Evolutionary conservation across 1,284 basidiomycete species (phyloP), one percentile per base, ranked within the genome.

Genomic region (Blastosporella zonata): DNA sequence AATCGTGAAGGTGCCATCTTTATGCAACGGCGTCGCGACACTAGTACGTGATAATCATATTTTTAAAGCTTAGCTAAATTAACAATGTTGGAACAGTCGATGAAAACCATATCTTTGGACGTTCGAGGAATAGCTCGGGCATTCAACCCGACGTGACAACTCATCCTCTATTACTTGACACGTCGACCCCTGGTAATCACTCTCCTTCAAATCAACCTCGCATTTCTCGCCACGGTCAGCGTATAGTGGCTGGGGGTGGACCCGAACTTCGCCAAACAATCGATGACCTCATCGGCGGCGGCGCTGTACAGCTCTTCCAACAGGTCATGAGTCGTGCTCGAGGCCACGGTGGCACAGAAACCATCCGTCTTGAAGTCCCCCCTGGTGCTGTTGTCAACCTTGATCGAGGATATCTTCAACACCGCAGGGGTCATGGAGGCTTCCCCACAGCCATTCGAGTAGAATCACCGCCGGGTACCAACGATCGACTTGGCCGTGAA

Each of bases 111-210:
- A 70, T 86, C 25, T 86, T 88, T 57, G 84, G 84, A 25, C 73
- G 84, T 46, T 61, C 75, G 33, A 73, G 85, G 54, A 77, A 73
- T 54, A 62, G 65, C 2, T 67, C 73, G 31, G 61, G 73, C 5
- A 69, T 77, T 12, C 73, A 75, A 13, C 72, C 78, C 21, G 87
- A 90, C 59, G 73, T 80, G 34, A 82, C 83, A 10, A 85, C 85
- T 0, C 94, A 97, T 63, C 93, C 93, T 2, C 73, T 97, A 8
- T 78, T 97, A 9, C 63, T 90, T 27, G 89, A 96, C 56, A 74
- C 72, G 0, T 70, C 71, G 22, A 65, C 73, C n/a, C 59, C 71
- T 23, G 64, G 71, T 5, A 62, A 60, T 46, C 79, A 79, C 40
- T 59, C 69, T 36, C 65, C 76, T 13, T 52, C 71, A 10, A 67